A percentile compares a stretch with the other conserved stretches of the same genome.
Evolutionary conservation across 169 alveolate species (phyloP).

Genomic region (Plasmodium gallinaceum): DNA sequence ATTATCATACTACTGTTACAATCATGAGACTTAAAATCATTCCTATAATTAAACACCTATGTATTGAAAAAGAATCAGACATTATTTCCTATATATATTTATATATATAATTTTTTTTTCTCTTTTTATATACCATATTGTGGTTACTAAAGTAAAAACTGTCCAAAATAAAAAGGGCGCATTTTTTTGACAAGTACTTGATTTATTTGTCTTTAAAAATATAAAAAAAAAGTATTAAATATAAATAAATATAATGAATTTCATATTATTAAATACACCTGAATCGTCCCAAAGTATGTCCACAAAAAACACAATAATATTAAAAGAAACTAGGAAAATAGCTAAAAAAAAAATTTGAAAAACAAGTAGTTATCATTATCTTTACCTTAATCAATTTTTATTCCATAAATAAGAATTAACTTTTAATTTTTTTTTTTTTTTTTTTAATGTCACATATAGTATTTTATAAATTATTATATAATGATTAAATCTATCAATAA

Average conservation of each 20-base stretch:
- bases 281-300: conserved; percentile 77
- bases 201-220: conserved; percentile 40
- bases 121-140: conserved; percentile 50
- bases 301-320: conserved; percentile 52
- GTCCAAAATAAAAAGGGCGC: conserved; percentile 68
- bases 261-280: conserved; percentile 8
- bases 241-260: not conserved
- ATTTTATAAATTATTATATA: not conserved
- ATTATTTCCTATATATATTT: not conserved
- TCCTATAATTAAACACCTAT: conserved; percentile 73
- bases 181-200: conserved; percentile 59
- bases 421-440: too few species aligned
- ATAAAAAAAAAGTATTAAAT: conserved; percentile 13
- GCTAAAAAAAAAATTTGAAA: conserved; percentile 21
- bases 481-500: not conserved
- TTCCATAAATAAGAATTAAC: too few species aligned
- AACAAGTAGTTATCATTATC: not conserved
- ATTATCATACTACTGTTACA: conserved; percentile 58
- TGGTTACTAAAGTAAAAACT: conserved; percentile 65
- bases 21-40: conserved; percentile 74
- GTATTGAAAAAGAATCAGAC: not conserved
- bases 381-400: too few species aligned
- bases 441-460: not conserved
- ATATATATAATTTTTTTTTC: not conserved
- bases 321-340: conserved; percentile 48